Evolutionary conservation across 805 yeast species (phyloP), one percentile per base, ranked within the genome.

Genomic region (Metschnikowia noctiluminum): DNA sequence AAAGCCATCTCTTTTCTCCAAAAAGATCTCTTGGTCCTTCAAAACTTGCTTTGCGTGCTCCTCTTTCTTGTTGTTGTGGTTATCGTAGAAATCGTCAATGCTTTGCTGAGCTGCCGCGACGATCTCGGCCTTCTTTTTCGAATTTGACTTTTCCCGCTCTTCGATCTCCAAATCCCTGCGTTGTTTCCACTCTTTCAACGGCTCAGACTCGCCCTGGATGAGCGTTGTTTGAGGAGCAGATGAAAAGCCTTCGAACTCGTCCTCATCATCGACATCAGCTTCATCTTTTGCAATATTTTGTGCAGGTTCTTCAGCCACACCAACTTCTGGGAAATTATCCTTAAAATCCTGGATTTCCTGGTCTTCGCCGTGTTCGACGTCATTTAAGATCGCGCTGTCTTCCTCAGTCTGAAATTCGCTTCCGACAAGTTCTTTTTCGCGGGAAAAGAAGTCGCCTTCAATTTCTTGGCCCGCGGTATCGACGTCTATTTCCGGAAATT

Each of bases 81-180:
- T 85, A 59, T 89, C 96, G 68, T 92, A 92, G 67, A 92, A 92
- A 55, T 87, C 96, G 65, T 92, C 97, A 61, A 90, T 81, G 46
- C 89, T 84, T 64, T 83, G 82, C 61, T 81, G 80, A 9, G 98
- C 98, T 53, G 85, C 84, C 44, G 80, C 78, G 48, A 85, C 79
- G 50, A 89, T 77, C 51, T 83, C 89, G 30, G 73, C 73, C 62
- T 85, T 80, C 64, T 81, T 86, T 57, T 80, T 72, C 16, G 71
- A 72, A 58, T 86, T 84, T 54, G 80, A 81, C 57, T 78, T 84
- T 62, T 92, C 98, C 62, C 96, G 80, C 61, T 87, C 81, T 46
- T 78, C 73, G 52, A 92, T 84, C 65, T 90, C 96, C 50, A 86
- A 74, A 42, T 82, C 86, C 61, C 89, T 80, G 59, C 89, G 84